These are phyloP conservation scores for Cladobotryum mycophilum DNA, from an alignment of 2,329 filamentous ascomycete genomes.

Conservation along the genomic window DNA sequence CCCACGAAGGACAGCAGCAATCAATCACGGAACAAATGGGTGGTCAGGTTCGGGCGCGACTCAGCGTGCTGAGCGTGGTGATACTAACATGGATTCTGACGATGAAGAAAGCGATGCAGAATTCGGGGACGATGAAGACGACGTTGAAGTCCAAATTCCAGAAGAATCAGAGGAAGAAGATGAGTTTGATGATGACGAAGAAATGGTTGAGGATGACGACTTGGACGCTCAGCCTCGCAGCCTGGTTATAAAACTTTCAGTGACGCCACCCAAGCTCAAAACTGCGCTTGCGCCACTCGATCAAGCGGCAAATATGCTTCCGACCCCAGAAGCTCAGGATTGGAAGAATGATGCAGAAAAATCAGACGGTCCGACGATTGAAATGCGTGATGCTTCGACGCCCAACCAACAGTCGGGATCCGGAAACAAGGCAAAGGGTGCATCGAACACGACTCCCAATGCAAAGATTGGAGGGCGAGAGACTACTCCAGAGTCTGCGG, in stretches of 20 bases:
- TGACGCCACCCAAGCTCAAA: slow-evolving; percentile 37
- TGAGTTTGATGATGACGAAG: slow-evolving; percentile 51
- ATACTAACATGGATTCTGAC: slow-evolving; percentile 50
- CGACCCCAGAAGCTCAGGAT: slow-evolving; percentile 17
- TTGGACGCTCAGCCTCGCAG: slow-evolving; percentile 46
- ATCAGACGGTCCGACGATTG: slow-evolving; percentile 14
- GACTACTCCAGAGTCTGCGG: slow-evolving; percentile 13
- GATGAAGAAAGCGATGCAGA: slow-evolving; percentile 67
- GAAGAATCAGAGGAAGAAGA: slow-evolving; percentile 55
- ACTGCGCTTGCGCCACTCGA: slow-evolving; percentile 22
- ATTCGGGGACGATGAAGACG: slow-evolving; percentile 67
- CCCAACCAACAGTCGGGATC: slow-evolving; percentile 3
- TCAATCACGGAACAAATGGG: slow-evolving; percentile 44
- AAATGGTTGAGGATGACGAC: slow-evolving; percentile 50
- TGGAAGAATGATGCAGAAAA: slow-evolving; percentile 11
- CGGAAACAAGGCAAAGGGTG: background rate
- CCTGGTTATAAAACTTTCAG: slow-evolving; percentile 67
- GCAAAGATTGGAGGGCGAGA: slow-evolving; percentile 1
- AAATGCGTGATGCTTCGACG: slow-evolving; percentile 22
- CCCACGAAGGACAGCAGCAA: slow-evolving; percentile 45
- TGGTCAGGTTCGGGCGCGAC: slow-evolving; percentile 28
- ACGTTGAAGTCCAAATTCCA: slow-evolving; percentile 60
- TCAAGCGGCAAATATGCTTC: slow-evolving; percentile 19
- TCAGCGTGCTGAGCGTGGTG: slow-evolving; percentile 32
- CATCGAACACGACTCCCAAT: background rate